A percentile compares a stretch with the other conserved stretches of the same genome.
phyloP scores from a whole-genome alignment of 768 basidiomycete species.

The Chlorophyllum brunneum region DNA sequence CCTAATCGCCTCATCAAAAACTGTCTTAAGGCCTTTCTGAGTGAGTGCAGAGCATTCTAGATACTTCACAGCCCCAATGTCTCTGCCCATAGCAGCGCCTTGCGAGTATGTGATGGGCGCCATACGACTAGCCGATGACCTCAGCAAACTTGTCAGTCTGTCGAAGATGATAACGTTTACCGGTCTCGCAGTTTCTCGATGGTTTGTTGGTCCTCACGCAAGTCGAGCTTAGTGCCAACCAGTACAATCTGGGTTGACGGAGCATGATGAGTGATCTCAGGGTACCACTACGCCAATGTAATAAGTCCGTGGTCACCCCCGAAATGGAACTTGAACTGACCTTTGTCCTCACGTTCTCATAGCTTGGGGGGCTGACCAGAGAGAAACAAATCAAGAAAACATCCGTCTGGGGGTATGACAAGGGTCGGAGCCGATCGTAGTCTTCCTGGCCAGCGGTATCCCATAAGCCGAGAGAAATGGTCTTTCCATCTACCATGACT shows the following conservation, averaged over 20 bases:
- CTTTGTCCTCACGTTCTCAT: slow-evolving; percentile 98
- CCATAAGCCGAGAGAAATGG: slow-evolving; percentile 97
- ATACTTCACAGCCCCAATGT: slow-evolving; percentile 95
- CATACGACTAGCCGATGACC: slow-evolving; percentile 64
- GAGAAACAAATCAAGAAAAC: slow-evolving; percentile 99
- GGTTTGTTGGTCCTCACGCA: slow-evolving; percentile 92
- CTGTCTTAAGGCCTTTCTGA: slow-evolving; percentile 98
- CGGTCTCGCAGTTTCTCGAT: slow-evolving; percentile 93
- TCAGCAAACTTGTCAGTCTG: slow-evolving; percentile 8
- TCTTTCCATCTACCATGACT: slow-evolving; percentile 99
- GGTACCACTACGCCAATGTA: slow-evolving; percentile 69
- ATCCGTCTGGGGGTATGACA: slow-evolving; percentile 99
- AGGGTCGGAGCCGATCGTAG: slow-evolving; percentile 94
- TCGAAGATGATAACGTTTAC: slow-evolving; percentile 31
- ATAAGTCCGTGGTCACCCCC: slow-evolving; percentile 11
- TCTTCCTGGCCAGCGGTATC: slow-evolving; percentile 99
- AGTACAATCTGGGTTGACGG: slow-evolving; percentile 90
- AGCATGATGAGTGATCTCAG: slow-evolving; percentile 96
- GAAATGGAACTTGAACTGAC: slow-evolving; percentile 37
- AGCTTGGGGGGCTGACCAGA: slow-evolving; percentile 95
- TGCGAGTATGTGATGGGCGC: slow-evolving; percentile 89
- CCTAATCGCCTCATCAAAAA: slow-evolving; percentile 98
- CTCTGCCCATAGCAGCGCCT: slow-evolving; percentile 87
- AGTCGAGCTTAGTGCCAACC: slow-evolving; percentile 95
- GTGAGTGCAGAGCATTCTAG: slow-evolving; percentile 95